Evolutionary conservation across 768 basidiomycete species (phyloP), one percentile per base, ranked within the genome.

Genomic region (Xanthoconium stramineum): DNA sequence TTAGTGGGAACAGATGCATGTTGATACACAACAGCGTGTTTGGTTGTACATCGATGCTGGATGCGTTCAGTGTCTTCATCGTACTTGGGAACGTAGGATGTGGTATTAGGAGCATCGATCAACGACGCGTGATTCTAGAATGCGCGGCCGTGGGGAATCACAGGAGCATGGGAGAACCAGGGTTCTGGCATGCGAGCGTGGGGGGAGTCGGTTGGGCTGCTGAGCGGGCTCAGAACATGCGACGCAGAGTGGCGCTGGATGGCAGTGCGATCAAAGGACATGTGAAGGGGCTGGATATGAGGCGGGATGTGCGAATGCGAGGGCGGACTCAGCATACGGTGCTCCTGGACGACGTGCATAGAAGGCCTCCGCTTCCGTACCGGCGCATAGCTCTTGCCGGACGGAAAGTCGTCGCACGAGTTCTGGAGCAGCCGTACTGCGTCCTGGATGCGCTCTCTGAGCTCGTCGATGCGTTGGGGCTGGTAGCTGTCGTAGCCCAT

Each of bases 401-500:
- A 0, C 6, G 36, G 28, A 35, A 61, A 59, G 12, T 65, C 65
- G 40, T 68, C 66, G 8, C 52, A 56, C 14, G 48, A 48, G 45
- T n/a, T 50, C 38, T 67, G 60, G 5, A 70, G 58, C 0, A 69
- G 53, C 14, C 60, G 36, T 6, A 86, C 76, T 3, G 85, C 85
- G 57, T 86, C 78, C n/a, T 68, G 67, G 55, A 89, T 82, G 17
- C 81, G 76, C 5, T 70, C 66, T 17, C 76, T 73, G 64, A 84
- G 77, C 53, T 79, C 75, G 17, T 71, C 69, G 53, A 76, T 72
- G 62, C 77, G 75, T 40, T 69, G 67, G 0, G 74, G 67, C 30
- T 78, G 76, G 60, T 83, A 88, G 0, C 60, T 62, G 2, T 69
- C 63, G 60, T 86, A 89, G 0, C 80, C 78, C 85, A 88, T 88